Base-by-base conservation (phyloP, 805 yeast genomes). In the Saturnispora halmiae region DNA sequence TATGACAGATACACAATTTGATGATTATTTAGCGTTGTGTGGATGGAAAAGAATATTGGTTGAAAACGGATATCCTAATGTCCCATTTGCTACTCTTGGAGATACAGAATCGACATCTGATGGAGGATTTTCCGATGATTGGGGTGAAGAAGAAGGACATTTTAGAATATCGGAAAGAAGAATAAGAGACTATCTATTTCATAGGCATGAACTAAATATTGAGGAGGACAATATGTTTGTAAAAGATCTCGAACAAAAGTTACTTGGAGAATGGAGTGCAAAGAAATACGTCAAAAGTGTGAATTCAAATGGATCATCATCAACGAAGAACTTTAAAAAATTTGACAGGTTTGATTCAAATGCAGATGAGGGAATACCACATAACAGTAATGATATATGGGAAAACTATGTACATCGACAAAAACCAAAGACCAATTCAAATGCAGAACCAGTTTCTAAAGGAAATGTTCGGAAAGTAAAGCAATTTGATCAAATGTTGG, bases 311-410 rank as follows among this genome's bases (percentile, higher is more conserved):
- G 26, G 26, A 22, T 22, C 10, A 10, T 22, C 10, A n/a, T n/a
- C n/a, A n/a, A n/a, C n/a, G n/a, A 22, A 22, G 26, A 22, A 22
- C 10, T 36, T 36, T 22, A 36, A 36, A 28, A 21, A 36, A 14
- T 36, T 19, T 28, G 33, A 36, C 7, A 22, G 20, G 6, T 21
- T 15, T 28, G 8, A 20, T 15, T 14, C 33, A 3, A 20, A 15
- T 30, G 20, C 20, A 4, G 40, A 39, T 34, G 42, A 39, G 16
- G 42, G 42, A 9, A 21, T 39, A n/a, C 42, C 42, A 4, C 8
- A 16, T 15, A 39, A 39, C n/a, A 10, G 31, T 19, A 33, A 32
- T 21, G 42, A 39, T 13, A 11, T 25, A 6, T 39, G 37, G 36
- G 37, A 20, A n/a, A 33, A 33, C 21, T 39, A 39, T 13, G 41